Conservation (phyloP, 495 filamentous ascomycete genomes). For the Physcia stellaris region DNA sequence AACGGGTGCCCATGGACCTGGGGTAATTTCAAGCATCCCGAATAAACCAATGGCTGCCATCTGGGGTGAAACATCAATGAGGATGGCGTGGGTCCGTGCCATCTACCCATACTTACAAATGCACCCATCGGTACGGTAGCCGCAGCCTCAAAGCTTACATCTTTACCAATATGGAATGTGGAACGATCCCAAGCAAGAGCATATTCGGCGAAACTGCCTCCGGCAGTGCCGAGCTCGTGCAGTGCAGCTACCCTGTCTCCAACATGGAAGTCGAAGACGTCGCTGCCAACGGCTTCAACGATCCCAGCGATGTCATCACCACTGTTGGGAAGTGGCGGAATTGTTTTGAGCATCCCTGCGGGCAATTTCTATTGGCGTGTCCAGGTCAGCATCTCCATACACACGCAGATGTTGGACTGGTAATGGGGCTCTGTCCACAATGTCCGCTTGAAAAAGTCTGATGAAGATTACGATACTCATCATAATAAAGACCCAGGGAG, state of each 20-base stretch:
- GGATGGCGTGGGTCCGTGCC: no score
- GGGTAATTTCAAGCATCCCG: constrained; percentile 39
- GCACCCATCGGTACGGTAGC: no score
- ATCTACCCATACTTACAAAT: no score
- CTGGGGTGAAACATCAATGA: no score
- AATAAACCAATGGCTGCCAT: constrained; percentile 57
- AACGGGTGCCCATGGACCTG: constrained; percentile 46
- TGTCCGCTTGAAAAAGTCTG: no score
- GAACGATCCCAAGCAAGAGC: constrained; percentile 48
- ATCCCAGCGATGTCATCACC: constrained; percentile 66
- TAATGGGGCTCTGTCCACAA: no score
- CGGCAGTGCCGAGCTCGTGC: constrained; percentile 41
- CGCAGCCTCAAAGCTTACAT: constrained; percentile 53
- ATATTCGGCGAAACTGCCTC: constrained; percentile 60
- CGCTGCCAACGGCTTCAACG: constrained; percentile 45
- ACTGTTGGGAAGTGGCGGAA: no score
- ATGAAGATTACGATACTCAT: no score
- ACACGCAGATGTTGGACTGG: no score
- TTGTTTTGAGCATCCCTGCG: constrained; percentile 9
- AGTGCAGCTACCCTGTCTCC: constrained; percentile 60
- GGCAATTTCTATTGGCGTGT: no score
- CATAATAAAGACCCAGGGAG: no score
- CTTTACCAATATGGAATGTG: constrained; percentile 54
- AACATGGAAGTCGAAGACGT: constrained; percentile 45
- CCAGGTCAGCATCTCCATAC: no score